These are phyloP conservation scores for Vachellia collinsii DNA, from an alignment of 306 rosid species.

Conservation along the genomic window DNA sequence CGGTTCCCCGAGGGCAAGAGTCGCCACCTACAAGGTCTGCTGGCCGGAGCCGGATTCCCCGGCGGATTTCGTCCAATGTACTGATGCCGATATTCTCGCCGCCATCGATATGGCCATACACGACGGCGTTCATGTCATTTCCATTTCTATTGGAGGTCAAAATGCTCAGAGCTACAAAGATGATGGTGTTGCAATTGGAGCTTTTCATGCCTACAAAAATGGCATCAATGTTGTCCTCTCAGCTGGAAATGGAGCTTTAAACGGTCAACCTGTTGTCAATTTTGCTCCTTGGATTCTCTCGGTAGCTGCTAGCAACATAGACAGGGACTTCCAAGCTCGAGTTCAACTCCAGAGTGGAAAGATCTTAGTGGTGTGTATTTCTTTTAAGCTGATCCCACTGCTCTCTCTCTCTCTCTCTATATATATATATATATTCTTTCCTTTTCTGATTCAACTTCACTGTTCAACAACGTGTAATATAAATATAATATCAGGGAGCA, in stretches of 20 bases:
- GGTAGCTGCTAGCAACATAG: constrained; percentile 87
- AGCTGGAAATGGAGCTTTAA: constrained; percentile 78
- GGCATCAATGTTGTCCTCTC: constrained; percentile 87
- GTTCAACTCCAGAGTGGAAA: constrained; percentile 57
- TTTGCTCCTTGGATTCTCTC: constrained; percentile 79
- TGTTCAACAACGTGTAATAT: too few relatives aligned
- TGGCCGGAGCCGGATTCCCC: too few relatives aligned
- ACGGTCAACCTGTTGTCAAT: constrained; percentile 50
- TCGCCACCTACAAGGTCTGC: constrained; percentile 63
- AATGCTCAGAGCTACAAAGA: constrained; percentile 37
- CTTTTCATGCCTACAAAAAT: constrained; percentile 72
- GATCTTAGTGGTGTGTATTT: background rate
- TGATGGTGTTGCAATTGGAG: constrained; percentile 69
- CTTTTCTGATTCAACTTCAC: too few relatives aligned
- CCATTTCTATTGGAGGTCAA: constrained; percentile 69
- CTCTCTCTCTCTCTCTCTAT: too few relatives aligned
- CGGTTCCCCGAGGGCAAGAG: background rate
- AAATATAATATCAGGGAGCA: background rate
- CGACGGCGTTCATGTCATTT: constrained; percentile 79
- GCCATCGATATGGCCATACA: constrained; percentile 77
- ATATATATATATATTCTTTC: too few relatives aligned
- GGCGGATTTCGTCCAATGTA: too few relatives aligned
- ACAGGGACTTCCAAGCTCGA: constrained; percentile 69
- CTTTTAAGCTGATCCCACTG: too few relatives aligned
- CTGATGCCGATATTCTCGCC: constrained; percentile 74